Evolutionary conservation across 192 early-diverging fungal genomes (phyloP).

Genomic region (Coemansia sp.): DNA sequence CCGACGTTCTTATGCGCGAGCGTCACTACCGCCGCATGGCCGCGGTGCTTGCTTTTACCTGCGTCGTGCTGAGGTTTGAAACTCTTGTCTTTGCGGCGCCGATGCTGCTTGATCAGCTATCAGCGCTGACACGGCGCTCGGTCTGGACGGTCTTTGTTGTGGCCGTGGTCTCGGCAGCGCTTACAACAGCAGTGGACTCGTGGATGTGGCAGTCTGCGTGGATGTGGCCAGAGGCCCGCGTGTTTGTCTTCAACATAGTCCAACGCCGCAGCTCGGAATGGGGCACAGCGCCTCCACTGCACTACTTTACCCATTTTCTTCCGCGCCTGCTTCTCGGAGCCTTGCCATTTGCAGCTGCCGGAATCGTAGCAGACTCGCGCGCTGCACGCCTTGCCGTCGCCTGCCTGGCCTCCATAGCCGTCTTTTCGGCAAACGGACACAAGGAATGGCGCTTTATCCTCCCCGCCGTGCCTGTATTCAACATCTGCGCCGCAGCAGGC

Average conservation of each 20-base stretch:
- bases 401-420: conserved; percentile 56
- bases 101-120: conserved; percentile 40
- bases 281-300: conserved; percentile 62
- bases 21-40: conserved; percentile 25
- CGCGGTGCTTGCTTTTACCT: conserved; percentile 37
- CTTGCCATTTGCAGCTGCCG: conserved; percentile 63
- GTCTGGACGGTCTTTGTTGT: background rate
- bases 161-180: conserved; percentile 16
- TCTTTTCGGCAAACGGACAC: conserved; percentile 79
- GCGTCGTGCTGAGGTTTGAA: conserved; percentile 64
- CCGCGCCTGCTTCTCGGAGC: conserved; percentile 74
- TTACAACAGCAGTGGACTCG: conserved; percentile 61
- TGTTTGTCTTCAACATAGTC: conserved; percentile 66
- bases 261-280: conserved; percentile 51
- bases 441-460: conserved; percentile 97
- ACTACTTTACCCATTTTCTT: conserved; percentile 72
- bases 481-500: conserved; percentile 64
- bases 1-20: background rate
- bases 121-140: conserved; percentile 23
- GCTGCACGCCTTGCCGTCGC: conserved; percentile 59
- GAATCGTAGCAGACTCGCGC: conserved; percentile 50
- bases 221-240: conserved; percentile 66
- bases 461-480: conserved; percentile 80
- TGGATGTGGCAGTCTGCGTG: conserved; percentile 60
- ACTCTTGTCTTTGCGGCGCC: conserved; percentile 52